These are phyloP conservation scores for Apium graveolens DNA, from an alignment of 129 eudicot genomes.

Conservation along the genomic window DNA sequence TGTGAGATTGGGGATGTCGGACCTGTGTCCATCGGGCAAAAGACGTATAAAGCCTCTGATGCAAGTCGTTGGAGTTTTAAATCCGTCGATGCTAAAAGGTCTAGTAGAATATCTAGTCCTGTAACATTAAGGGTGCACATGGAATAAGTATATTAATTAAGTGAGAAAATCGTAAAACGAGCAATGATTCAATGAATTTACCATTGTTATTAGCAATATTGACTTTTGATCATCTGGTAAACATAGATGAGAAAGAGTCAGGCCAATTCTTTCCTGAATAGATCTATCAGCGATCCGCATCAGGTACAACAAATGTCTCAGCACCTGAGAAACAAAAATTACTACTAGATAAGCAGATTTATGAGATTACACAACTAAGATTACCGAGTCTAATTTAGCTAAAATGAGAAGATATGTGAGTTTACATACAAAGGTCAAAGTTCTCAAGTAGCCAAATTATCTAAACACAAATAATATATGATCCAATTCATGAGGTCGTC, in stretches of 20 bases:
- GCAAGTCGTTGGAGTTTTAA: slow-evolving; percentile 49
- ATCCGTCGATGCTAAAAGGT: slow-evolving; percentile 51
- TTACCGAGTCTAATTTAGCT: too few species aligned
- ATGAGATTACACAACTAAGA: background rate
- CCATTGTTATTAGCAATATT: slow-evolving; percentile 61
- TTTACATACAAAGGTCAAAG: too few species aligned
- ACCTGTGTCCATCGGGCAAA: slow-evolving; percentile 60
- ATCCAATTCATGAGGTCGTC: too few species aligned
- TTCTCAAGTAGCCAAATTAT: too few species aligned
- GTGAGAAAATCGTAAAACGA: background rate
- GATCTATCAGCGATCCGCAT: slow-evolving; percentile 54
- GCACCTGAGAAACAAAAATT: slow-evolving; percentile 36
- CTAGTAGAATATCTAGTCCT: slow-evolving; percentile 72
- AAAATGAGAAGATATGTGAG: too few species aligned
- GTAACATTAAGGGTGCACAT: slow-evolving; percentile 1
- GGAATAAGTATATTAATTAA: background rate
- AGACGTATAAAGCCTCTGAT: slow-evolving; percentile 57
- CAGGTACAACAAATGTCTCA: slow-evolving; percentile 59
- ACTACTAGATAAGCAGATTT: background rate
- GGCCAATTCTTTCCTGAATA: slow-evolving; percentile 56
- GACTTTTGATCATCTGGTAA: slow-evolving; percentile 62
- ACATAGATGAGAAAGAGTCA: slow-evolving; percentile 95
- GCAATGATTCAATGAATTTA: slow-evolving; percentile 16
- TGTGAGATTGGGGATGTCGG: slow-evolving; percentile 72
- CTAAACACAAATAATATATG: too few species aligned